These are phyloP conservation scores for Fraxinus latifolia DNA, from an alignment of 305 asterid genomes.

Conservation along the genomic window DNA sequence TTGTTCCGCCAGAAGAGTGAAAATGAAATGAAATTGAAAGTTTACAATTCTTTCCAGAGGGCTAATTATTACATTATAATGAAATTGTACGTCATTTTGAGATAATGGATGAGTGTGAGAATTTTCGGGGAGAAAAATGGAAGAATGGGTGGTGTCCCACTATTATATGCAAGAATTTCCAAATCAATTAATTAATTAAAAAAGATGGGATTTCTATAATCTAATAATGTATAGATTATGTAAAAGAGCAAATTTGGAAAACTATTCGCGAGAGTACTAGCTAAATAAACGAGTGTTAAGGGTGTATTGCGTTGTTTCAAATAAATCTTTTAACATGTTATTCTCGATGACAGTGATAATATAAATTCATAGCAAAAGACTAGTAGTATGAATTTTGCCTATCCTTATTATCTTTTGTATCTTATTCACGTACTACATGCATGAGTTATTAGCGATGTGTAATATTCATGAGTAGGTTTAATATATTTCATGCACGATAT, in stretches of 20 bases:
- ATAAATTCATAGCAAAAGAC: background rate
- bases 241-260: background rate
- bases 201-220: background rate
- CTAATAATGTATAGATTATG: background rate
- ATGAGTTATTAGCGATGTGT: background rate
- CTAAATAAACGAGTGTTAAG: background rate
- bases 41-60: background rate
- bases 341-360: background rate
- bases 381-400: background rate
- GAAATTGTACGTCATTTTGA: background rate
- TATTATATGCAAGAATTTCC: background rate
- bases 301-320: background rate
- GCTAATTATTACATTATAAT: background rate
- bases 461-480: background rate
- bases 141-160: constrained; percentile 4
- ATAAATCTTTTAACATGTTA: background rate
- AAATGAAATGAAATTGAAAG: background rate
- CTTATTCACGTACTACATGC: background rate
- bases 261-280: background rate
- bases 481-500: background rate
- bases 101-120: constrained; percentile 20
- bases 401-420: too few species aligned
- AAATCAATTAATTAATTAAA: background rate
- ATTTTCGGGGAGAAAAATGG: constrained; percentile 23
- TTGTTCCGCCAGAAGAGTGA: constrained; percentile 1